phyloP scores from a whole-genome alignment of 441 rosid species.

The Euphorbia celastroides region DNA sequence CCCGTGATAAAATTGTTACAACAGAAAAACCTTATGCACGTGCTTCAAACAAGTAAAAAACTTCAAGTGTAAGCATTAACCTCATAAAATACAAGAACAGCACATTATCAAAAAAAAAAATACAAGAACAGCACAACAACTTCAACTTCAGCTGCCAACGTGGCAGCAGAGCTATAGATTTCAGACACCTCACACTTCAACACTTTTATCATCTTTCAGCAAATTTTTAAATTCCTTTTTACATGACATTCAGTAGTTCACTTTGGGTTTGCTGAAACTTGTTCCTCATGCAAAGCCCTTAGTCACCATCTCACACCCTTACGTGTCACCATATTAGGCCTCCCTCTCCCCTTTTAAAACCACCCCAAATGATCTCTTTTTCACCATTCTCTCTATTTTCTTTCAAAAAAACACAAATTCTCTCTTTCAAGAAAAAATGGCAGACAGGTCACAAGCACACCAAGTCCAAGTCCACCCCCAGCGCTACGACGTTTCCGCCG shows the following conservation, averaged over 20 bases:
- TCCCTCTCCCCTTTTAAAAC: conserved; percentile 18
- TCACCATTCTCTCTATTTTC: background rate
- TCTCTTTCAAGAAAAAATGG: conserved; percentile 25
- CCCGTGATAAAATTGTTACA: background rate
- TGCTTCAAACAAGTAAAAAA: conserved; percentile 3
- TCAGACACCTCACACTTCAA: background rate
- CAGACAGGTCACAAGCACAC: conserved; percentile 39
- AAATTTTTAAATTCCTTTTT: background rate
- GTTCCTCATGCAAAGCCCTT: conserved; percentile 71
- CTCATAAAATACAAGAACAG: background rate
- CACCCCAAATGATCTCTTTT: background rate
- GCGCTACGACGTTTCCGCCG: conserved; percentile 24
- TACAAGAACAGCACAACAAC: background rate
- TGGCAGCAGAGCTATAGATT: conserved; percentile 3
- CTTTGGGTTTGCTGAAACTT: conserved; percentile 38
- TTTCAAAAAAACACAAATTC: background rate
- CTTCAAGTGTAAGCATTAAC: background rate
- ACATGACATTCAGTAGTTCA: background rate
- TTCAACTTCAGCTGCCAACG: conserved; percentile 4
- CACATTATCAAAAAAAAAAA: too few relatives aligned
- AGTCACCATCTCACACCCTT: conserved; percentile 42
- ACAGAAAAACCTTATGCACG: background rate
- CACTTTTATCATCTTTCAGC: background rate
- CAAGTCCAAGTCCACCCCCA: conserved; percentile 54
- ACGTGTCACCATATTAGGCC: conserved; percentile 45